These are phyloP conservation scores for Globisporangium polare DNA, from an alignment of 352 stramenopile genomes.

Conservation along the genomic window DNA sequence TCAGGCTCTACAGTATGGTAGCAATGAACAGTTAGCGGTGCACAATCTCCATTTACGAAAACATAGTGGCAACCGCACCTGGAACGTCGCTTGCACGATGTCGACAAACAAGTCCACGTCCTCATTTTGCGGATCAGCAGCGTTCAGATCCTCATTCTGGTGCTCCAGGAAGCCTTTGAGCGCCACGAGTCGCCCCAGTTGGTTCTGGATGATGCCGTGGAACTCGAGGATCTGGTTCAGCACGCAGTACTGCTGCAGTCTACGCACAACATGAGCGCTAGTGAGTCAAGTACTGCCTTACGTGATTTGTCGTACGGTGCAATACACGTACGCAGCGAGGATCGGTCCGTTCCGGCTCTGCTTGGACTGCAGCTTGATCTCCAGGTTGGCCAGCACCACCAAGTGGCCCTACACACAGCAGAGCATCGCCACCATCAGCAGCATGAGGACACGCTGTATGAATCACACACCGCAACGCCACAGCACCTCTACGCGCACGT, in stretches of 20 bases:
- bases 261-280: conserved; percentile 13
- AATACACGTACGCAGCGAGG: conserved; percentile 37
- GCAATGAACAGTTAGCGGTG: background rate
- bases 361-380: conserved; percentile 61
- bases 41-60: background rate
- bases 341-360: conserved; percentile 44
- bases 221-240: conserved; percentile 86
- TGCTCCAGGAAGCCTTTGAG: conserved; percentile 48
- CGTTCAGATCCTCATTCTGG: conserved; percentile 36
- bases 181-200: conserved; percentile 40
- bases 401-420: conserved; percentile 52
- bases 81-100: conserved; percentile 43
- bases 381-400: conserved; percentile 65
- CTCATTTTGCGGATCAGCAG: conserved; percentile 32
- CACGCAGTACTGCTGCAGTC: conserved; percentile 78
- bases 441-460: background rate
- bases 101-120: conserved; percentile 59
- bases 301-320: background rate
- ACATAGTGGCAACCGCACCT: conserved; percentile 11
- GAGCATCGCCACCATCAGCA: background rate
- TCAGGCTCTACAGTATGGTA: conserved; percentile 24
- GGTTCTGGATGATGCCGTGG: conserved; percentile 58
- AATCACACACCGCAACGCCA: background rate
- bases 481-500: conserved; percentile 64
- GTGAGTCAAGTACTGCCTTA: background rate